Evolutionary conservation across 345 rosid species (phyloP), one percentile per base, ranked within the genome.

Genomic region (Limnanthes douglasii): DNA sequence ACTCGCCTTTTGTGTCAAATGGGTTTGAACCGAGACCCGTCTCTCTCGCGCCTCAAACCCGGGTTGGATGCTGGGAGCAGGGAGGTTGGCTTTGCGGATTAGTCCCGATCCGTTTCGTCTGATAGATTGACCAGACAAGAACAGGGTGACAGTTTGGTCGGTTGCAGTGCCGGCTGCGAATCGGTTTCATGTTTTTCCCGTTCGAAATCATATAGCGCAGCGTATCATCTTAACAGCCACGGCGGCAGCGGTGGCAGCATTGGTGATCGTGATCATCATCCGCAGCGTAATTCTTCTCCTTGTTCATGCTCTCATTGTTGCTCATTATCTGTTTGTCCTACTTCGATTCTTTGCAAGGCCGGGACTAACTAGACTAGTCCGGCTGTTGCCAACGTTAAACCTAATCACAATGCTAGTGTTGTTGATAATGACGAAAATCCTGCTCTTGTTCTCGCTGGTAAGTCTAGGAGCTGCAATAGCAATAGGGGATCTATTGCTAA

Each of bases 1-100:
- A 56, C 48, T 8, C 61, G 70, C 17, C 57, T 82, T 6, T 67
- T 72, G 15, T 74, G 60, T 20, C 78, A 73, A 18, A 64, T 82
- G 64, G 94, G 94, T 4, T 81, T 82, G 30, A 51, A 54, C 34
- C 49, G 57, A 9, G 78, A 79, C 51, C 68, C 66, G 34, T n/a
- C n/a, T n/a, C n/a, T 67, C 28, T 53, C 69, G 33, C 66, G 68
- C 52, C 34, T 39, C 26, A n/a, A n/a, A n/a, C 42, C 2, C 31
- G 34, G 48, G 27, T 41, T 61, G 56, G 23, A 75, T 20, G 8
- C 60, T 41, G 21, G 68, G 23, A 47, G 35, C 45, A 34, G 62
- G 46, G 57, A 39, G 15, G 34, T 38, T 17, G 57, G 41, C 28
- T 32, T 7, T 21, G 56, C 57, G 14, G 64, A 51, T 42, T 45